phyloP scores from a whole-genome alignment of 768 basidiomycete genomes.

The Cytidiella melzeri region DNA sequence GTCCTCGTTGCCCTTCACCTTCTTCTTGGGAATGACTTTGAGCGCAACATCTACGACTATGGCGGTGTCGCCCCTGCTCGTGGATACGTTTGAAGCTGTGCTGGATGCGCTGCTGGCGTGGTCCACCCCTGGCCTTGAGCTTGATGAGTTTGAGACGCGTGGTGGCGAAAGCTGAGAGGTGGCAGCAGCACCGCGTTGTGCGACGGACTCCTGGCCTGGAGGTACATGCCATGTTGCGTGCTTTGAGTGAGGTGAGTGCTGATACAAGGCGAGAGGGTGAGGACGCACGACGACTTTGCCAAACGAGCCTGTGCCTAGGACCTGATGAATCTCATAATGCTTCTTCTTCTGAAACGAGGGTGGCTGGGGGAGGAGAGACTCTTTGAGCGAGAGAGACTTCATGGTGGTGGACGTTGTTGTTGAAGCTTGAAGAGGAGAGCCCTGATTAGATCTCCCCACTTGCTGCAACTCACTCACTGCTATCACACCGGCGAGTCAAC shows the following conservation, averaged over 20 bases:
- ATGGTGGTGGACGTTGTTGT: too few species aligned
- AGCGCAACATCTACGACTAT: conserved; percentile 71
- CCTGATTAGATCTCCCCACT: too few species aligned
- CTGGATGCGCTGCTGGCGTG: conserved; percentile 1
- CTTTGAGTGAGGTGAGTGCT: conserved; percentile 28
- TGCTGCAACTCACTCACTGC: too few species aligned
- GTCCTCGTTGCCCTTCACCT: conserved; percentile 85
- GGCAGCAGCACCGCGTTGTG: conserved; percentile 52
- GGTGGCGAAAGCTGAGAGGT: conserved; percentile 4
- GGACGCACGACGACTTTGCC: conserved; percentile 78
- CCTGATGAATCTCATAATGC: conserved; percentile 62
- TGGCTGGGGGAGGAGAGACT: conserved; percentile 74
- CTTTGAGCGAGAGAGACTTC: conserved; percentile 29
- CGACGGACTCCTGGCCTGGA: conserved; percentile 46
- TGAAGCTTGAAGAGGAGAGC: too few species aligned
- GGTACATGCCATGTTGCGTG: conserved; percentile 77
- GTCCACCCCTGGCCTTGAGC: not conserved
- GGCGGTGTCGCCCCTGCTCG: conserved; percentile 16
- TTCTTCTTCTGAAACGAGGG: conserved; percentile 86
- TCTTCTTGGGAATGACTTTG: conserved; percentile 94
- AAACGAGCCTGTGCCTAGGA: conserved; percentile 80
- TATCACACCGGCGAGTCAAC: too few species aligned
- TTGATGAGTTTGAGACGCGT: too few species aligned
- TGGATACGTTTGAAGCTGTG: conserved; percentile 14
- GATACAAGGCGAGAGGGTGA: not conserved